These are phyloP conservation scores for Meyerozyma elateridarum DNA, from an alignment of 1,139 yeast species.

Conservation along the genomic window DNA sequence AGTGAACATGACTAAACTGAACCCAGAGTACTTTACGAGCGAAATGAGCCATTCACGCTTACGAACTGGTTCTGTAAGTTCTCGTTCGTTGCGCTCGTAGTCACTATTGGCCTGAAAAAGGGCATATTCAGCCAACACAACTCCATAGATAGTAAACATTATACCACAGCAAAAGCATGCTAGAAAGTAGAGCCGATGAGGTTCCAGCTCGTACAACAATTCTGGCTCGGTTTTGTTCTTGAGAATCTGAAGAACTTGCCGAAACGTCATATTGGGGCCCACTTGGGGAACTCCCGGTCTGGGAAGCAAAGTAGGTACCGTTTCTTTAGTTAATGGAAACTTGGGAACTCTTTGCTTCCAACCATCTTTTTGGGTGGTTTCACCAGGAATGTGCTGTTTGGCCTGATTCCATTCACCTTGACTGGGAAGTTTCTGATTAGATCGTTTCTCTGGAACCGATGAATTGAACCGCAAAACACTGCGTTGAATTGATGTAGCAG, in stretches of 20 bases:
- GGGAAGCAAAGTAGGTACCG: constrained; percentile 66
- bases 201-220: constrained; percentile 76
- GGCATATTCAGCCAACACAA: constrained; percentile 58
- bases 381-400: constrained; percentile 59
- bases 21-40: constrained; percentile 24
- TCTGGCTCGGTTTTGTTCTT: constrained; percentile 60
- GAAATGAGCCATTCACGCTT: constrained; percentile 37
- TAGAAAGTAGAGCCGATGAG: constrained; percentile 71
- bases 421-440: constrained; percentile 22
- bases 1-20: constrained; percentile 38
- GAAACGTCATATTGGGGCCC: constrained; percentile 52
- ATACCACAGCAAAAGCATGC: constrained; percentile 67
- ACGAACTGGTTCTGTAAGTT: constrained; percentile 28
- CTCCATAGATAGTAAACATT: constrained; percentile 62
- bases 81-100: constrained; percentile 54
- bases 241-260: constrained; percentile 61
- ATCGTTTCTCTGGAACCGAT: constrained; percentile 22
- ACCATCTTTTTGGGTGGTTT: constrained; percentile 45
- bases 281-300: constrained; percentile 71
- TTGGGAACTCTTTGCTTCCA: constrained; percentile 50
- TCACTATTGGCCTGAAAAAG: constrained; percentile 51
- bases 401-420: constrained; percentile 42
- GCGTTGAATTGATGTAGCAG: too few relatives aligned
- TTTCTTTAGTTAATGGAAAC: constrained; percentile 64
- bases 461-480: constrained; percentile 22